A percentile compares a stretch with the other conserved stretches of the same genome.
These are phyloP conservation scores for Plasmodium billcollinsi DNA, from an alignment of 169 alveolate genomes.

Conservation along the genomic window DNA sequence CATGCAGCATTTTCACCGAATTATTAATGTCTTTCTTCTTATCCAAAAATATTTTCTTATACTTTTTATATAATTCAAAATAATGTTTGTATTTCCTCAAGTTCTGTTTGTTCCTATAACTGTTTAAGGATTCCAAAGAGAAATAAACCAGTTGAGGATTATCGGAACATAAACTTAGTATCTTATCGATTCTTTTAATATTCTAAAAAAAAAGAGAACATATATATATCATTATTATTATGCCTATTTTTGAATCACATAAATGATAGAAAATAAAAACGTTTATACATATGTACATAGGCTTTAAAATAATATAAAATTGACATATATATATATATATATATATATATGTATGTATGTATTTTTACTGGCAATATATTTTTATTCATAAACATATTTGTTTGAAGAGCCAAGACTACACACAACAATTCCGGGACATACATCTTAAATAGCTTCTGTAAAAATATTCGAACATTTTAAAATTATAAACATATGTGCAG, in stretches of 20 bases:
- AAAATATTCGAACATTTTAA: background rate
- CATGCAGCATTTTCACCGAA: slow-evolving; percentile 12
- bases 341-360: background rate
- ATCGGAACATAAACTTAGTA: slow-evolving; percentile 45
- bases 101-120: slow-evolving; percentile 27
- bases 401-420: slow-evolving; percentile 48
- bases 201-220: slow-evolving; percentile 12
- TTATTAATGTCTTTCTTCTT: slow-evolving; percentile 42
- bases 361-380: slow-evolving; percentile 50
- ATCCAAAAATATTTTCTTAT: slow-evolving; percentile 44
- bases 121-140: slow-evolving; percentile 41
- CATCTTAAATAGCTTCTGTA: slow-evolving; percentile 66
- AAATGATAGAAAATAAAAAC: background rate
- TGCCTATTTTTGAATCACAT: background rate
- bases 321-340: background rate
- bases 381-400: slow-evolving; percentile 60
- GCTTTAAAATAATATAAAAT: background rate
- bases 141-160: slow-evolving; percentile 69
- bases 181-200: slow-evolving; percentile 71
- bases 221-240: background rate
- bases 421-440: slow-evolving; percentile 65
- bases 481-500: background rate
- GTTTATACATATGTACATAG: background rate
- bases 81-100: slow-evolving; percentile 30
- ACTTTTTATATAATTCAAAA: slow-evolving; percentile 40